Evolutionary conservation across 495 filamentous ascomycete species (phyloP).

Genomic region (Penicillium simplicissimum): DNA sequence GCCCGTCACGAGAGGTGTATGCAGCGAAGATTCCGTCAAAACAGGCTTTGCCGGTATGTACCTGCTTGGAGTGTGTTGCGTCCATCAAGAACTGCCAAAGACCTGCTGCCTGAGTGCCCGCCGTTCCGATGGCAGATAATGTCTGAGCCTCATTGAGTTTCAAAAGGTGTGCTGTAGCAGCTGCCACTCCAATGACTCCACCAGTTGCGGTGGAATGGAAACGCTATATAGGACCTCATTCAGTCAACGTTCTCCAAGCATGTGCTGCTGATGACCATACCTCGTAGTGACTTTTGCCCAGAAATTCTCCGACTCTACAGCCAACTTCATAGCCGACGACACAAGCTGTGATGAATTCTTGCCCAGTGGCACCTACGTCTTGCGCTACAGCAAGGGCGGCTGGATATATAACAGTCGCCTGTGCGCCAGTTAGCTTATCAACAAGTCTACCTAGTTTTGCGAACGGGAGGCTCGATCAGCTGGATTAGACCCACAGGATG

Average conservation of each 20-base stretch:
- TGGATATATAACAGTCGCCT: constrained; percentile 40
- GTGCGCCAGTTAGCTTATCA: background rate
- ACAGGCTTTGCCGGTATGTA: constrained; percentile 39
- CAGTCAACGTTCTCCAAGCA: background rate
- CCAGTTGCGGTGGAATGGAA: constrained; percentile 39
- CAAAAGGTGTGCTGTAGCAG: constrained; percentile 30
- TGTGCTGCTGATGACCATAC: constrained; percentile 12
- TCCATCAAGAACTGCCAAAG: constrained; percentile 42
- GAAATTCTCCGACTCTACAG: constrained; percentile 35
- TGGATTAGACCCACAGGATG: constrained; percentile 31
- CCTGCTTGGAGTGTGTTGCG: constrained; percentile 41
- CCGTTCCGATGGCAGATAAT: constrained; percentile 37
- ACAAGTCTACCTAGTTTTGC: background rate
- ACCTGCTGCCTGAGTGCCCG: constrained; percentile 40
- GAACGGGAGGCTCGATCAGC: background rate
- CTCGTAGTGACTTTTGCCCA: constrained; percentile 39
- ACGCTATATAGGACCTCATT: constrained; percentile 18
- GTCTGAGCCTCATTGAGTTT: constrained; percentile 25
- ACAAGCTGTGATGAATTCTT: constrained; percentile 39
- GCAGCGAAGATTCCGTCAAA: constrained; percentile 41
- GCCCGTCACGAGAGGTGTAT: constrained; percentile 30
- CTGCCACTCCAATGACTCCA: constrained; percentile 37
- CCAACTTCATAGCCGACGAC: constrained; percentile 41
- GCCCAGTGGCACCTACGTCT: constrained; percentile 30
- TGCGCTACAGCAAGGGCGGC: constrained; percentile 38